These are phyloP conservation scores for Colletotrichum coccodes DNA, from an alignment of 2,329 filamentous ascomycete species.

Conservation along the genomic window DNA sequence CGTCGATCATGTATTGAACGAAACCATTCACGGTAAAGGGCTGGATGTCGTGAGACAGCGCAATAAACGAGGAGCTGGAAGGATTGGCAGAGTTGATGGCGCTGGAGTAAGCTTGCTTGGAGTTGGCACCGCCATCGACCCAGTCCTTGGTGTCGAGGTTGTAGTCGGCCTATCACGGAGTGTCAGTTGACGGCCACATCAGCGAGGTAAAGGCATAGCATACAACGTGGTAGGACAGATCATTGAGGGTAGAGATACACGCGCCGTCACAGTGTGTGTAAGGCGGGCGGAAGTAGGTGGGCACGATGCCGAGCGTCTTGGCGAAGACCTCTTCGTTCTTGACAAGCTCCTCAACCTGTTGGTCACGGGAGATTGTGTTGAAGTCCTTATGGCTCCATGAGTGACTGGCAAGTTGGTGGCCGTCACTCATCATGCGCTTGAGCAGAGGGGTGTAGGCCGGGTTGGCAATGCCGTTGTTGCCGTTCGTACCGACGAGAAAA, in stretches of 20 bases:
- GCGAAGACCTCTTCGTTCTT: conserved; percentile 57
- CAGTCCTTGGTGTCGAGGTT: conserved; percentile 46
- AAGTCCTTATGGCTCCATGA: conserved; percentile 60
- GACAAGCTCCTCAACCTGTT: conserved; percentile 51
- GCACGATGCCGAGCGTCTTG: conserved; percentile 53
- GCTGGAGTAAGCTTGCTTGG: conserved; percentile 40
- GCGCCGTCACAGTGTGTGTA: conserved; percentile 41
- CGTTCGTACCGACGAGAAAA: conserved; percentile 47
- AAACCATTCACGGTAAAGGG: conserved; percentile 54
- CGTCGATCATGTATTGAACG: conserved; percentile 56
- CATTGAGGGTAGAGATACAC: conserved; percentile 38
- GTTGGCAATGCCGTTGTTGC: conserved; percentile 44
- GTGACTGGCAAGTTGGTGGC: conserved; percentile 60
- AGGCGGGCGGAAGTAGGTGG: conserved; percentile 58
- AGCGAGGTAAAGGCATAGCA: background rate
- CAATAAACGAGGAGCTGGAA: conserved; percentile 38
- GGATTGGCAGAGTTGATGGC: conserved; percentile 37
- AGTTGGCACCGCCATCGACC: conserved; percentile 39
- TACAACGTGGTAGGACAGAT: conserved; percentile 47
- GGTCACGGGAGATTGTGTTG: conserved; percentile 43
- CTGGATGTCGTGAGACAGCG: conserved; percentile 56
- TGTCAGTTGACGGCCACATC: background rate
- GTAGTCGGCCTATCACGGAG: conserved; percentile 37
- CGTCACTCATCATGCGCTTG: conserved; percentile 52
- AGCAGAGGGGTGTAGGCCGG: conserved; percentile 51